These are phyloP conservation scores for Gamarada debralockiae DNA, from an alignment of 495 filamentous ascomycete species.

Conservation along the genomic window DNA sequence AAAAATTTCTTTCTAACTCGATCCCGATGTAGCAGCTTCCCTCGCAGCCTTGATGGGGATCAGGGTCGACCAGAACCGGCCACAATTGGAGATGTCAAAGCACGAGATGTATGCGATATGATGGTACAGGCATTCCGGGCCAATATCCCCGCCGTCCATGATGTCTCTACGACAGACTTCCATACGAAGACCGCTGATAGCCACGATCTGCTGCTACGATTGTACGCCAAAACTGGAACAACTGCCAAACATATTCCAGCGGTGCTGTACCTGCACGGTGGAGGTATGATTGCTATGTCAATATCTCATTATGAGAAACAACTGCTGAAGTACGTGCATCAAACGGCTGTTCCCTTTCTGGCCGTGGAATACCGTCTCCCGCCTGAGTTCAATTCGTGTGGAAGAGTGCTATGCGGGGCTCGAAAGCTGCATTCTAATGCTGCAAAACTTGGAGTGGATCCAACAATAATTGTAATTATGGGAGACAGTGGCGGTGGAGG, in stretches of 20 bases:
- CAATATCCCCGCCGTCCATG: background rate
- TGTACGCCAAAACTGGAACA: background rate
- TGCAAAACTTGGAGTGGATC: slow-evolving; percentile 30
- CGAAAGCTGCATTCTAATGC: slow-evolving; percentile 28
- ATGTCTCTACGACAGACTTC: background rate
- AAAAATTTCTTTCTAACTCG: too few relatives aligned
- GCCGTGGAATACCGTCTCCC: slow-evolving; percentile 38
- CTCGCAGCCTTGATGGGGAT: too few relatives aligned
- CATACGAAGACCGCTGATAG: background rate
- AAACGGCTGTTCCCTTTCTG: slow-evolving; percentile 25
- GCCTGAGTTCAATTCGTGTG: slow-evolving; percentile 41
- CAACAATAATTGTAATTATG: slow-evolving; percentile 29
- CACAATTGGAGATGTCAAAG: background rate
- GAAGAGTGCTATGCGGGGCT: too few relatives aligned
- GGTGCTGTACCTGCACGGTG: background rate
- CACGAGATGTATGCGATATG: background rate
- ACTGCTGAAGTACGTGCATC: background rate
- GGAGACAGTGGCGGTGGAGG: slow-evolving; percentile 40
- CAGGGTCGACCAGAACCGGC: background rate
- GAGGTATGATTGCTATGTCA: background rate
- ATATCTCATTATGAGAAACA: background rate
- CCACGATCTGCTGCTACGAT: background rate
- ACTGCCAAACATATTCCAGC: background rate
- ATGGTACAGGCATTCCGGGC: background rate
- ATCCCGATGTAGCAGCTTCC: too few relatives aligned